Conservation (phyloP, 352 stramenopile species). For the Globisporangium rhizosaccharum region DNA sequence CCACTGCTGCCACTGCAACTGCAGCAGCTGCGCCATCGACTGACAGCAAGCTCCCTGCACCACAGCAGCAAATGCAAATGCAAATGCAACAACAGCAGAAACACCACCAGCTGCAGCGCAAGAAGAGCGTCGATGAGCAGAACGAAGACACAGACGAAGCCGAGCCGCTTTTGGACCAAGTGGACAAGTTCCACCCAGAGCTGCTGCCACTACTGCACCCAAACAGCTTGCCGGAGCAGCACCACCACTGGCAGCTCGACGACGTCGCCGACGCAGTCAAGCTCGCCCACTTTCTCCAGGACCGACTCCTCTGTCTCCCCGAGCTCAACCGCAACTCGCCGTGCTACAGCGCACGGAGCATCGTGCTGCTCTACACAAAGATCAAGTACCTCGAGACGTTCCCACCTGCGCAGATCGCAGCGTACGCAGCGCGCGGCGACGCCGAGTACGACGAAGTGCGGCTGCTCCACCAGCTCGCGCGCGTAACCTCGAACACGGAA, state of each 20-base stretch:
- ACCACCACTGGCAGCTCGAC: constrained; percentile 32
- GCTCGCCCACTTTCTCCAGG: constrained; percentile 61
- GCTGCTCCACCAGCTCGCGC: constrained; percentile 52
- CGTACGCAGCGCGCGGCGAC: constrained; percentile 45
- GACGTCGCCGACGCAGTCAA: constrained; percentile 52
- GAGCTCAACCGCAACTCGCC: constrained; percentile 78
- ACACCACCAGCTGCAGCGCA: constrained; percentile 4
- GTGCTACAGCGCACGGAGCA: constrained; percentile 70
- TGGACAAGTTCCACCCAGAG: constrained; percentile 41
- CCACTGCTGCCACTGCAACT: neutral
- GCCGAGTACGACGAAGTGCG: constrained; percentile 65
- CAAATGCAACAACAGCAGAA: neutral
- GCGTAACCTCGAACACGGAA: constrained; percentile 52
- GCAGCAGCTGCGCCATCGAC: neutral
- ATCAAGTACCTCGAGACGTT: constrained; percentile 82
- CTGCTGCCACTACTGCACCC: constrained; percentile 52
- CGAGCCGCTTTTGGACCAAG: constrained; percentile 35
- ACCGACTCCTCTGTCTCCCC: constrained; percentile 63
- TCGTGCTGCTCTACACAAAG: constrained; percentile 83
- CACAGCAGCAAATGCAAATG: neutral
- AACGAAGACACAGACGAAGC: constrained; percentile 9
- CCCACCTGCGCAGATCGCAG: constrained; percentile 40
- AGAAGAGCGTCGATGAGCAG: constrained; percentile 15
- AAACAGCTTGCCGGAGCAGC: constrained; percentile 24
- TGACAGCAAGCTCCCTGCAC: neutral